Base-by-base conservation (phyloP, 129 eudicot genomes). In the Flaveria trinervia region DNA sequence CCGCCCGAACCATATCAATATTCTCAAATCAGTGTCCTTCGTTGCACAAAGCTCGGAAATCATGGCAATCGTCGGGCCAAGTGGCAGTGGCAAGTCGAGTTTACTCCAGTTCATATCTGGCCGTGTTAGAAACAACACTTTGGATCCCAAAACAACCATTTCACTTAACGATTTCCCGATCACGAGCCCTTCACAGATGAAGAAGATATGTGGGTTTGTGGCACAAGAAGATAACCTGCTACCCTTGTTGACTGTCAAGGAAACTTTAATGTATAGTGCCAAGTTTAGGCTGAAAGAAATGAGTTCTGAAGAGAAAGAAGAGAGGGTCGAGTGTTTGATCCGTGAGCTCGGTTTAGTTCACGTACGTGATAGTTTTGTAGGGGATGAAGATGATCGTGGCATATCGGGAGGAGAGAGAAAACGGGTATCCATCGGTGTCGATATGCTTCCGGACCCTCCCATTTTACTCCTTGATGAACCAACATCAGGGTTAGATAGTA, bases 21-120 rank as follows among this genome's bases (percentile, higher is more conserved):
- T 95, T 70, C 92, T 95, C 65, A 88, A 91, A 74, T 87, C 96
- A 0, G 90, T 95, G 69, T 89, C 97, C 33, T 95, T 95, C 45
- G 49, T 74, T 0, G 96, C 97, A 5, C 88, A 82, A 82, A 88
- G 92, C 79, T 87, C 93, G 9, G 88, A 95, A 65, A 89, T 91
- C 81, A 89, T 91, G 52, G 99, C 99, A 13, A 73, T 95, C n/a
- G 97, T 95, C 4, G 99, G 99, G 51, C 99, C 97, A 36, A 95
- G 99, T 74, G 99, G 99, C 28, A 95, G 97, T 13, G 99, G 99
- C 13, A 95, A 95, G 84, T 91, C 99, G n/a, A 86, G 96, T 41
- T 87, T 95, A 16, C 87, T 91, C 18, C 84, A 88, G 17, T 76
- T 91, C 17, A 75, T 95, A 14, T 91, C 99, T 0, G 99, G 99